phyloP scores from a whole-genome alignment of 345 rosid genomes.

The Melaleuca quinquenervia region DNA sequence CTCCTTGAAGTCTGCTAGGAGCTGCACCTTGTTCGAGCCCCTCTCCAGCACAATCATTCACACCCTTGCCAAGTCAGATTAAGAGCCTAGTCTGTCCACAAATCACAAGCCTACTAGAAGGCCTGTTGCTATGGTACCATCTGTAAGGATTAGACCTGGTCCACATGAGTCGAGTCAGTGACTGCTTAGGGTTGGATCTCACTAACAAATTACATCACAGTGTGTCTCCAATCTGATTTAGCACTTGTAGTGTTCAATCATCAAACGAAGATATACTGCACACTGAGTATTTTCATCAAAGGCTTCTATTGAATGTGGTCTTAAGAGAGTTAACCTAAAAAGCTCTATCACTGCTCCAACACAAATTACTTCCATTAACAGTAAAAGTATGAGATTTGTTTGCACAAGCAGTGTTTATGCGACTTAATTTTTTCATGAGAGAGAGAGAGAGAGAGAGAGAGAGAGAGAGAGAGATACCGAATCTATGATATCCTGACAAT shows the following conservation, averaged over 20 bases:
- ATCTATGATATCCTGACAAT: slow-evolving; percentile 85
- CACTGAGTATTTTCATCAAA: neutral
- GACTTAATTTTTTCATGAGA: neutral
- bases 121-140: neutral
- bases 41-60: neutral
- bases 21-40: neutral
- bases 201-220: neutral
- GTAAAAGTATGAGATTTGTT: neutral
- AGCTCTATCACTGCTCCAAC: neutral
- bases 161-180: neutral
- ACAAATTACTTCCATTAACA: neutral
- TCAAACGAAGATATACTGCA: neutral
- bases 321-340: neutral
- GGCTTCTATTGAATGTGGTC: neutral
- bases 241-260: neutral
- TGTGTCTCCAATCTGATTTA: neutral
- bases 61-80: neutral
- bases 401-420: neutral
- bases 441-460: neutral
- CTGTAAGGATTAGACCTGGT: neutral
- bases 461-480: slow-evolving; percentile 39
- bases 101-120: neutral
- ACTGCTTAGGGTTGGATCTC: neutral
- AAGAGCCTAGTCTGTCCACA: neutral
- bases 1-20: neutral